Evolutionary conservation across 2,329 filamentous ascomycete genomes (phyloP).

Genomic region (Pseudogymnoascus sp.): DNA sequence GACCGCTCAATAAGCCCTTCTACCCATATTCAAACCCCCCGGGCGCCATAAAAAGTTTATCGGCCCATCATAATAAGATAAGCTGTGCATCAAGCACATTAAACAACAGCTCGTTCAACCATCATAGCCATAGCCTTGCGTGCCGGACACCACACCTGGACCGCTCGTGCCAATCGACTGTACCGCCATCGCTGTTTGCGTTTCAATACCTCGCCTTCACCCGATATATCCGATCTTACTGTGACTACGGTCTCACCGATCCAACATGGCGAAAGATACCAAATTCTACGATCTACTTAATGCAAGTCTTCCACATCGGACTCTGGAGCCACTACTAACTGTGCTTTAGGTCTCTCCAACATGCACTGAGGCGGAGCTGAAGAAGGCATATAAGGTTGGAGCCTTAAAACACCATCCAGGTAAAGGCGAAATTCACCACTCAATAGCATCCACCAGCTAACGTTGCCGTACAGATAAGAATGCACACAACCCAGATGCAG

Average conservation of each 20-base stretch:
- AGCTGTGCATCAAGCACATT: background rate
- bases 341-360: constrained; percentile 62
- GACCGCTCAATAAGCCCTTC: background rate
- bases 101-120: background rate
- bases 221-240: background rate
- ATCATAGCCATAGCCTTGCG: constrained; percentile 5
- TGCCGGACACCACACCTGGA: constrained; percentile 1
- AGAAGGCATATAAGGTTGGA: constrained; percentile 80
- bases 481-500: constrained; percentile 81
- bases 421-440: constrained; percentile 36
- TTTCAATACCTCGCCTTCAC: background rate
- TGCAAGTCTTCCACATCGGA: constrained; percentile 43
- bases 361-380: constrained; percentile 79
- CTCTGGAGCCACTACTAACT: constrained; percentile 23
- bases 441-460: constrained; percentile 16
- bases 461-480: constrained; percentile 71
- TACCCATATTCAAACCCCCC: background rate
- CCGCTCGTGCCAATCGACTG: background rate
- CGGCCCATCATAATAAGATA: constrained; percentile 1
- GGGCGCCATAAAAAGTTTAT: background rate
- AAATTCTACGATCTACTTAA: constrained; percentile 74
- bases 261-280: constrained; percentile 69
- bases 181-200: background rate
- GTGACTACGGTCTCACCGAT: background rate
- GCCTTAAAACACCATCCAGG: constrained; percentile 81